Conservation (phyloP, 1,284 basidiomycete species). For the Rhizoctonia solani region DNA sequence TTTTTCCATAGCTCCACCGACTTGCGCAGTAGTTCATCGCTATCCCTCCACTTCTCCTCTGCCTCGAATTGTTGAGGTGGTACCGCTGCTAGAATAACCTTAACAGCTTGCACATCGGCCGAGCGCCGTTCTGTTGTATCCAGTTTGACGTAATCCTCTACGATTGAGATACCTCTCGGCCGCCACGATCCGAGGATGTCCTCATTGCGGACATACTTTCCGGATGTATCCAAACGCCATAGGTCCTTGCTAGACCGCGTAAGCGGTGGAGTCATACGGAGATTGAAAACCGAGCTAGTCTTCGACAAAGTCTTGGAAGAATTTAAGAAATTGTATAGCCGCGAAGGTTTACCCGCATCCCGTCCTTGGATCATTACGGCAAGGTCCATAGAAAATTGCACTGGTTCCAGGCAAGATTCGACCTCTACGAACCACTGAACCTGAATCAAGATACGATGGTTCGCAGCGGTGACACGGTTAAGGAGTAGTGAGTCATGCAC, state of each 20-base stretch:
- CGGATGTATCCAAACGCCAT: constrained; percentile 92
- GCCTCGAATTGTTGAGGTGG: constrained; percentile 53
- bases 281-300: constrained; percentile 78
- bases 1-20: constrained; percentile 80
- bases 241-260: constrained; percentile 87
- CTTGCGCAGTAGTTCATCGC: constrained; percentile 64
- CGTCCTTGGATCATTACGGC: constrained; percentile 85
- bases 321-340: constrained; percentile 73
- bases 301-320: constrained; percentile 74
- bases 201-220: constrained; percentile 92
- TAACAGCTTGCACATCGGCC: constrained; percentile 88
- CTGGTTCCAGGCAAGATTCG: constrained; percentile 81
- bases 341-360: constrained; percentile 83
- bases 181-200: constrained; percentile 83
- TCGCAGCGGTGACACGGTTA: constrained; percentile 79
- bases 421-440: constrained; percentile 78
- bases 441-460: constrained; percentile 80
- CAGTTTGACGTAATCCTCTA: constrained; percentile 80
- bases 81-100: constrained; percentile 67
- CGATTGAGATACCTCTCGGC: constrained; percentile 82
- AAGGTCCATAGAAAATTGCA: constrained; percentile 85
- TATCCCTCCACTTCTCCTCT: constrained; percentile 60
- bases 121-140: constrained; percentile 70
- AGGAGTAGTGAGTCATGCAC: constrained; percentile 86
- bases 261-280: constrained; percentile 80